A percentile compares a stretch with the other conserved stretches of the same genome.
Conservation (phyloP, 805 yeast species). For the Candida tammaniensis region DNA sequence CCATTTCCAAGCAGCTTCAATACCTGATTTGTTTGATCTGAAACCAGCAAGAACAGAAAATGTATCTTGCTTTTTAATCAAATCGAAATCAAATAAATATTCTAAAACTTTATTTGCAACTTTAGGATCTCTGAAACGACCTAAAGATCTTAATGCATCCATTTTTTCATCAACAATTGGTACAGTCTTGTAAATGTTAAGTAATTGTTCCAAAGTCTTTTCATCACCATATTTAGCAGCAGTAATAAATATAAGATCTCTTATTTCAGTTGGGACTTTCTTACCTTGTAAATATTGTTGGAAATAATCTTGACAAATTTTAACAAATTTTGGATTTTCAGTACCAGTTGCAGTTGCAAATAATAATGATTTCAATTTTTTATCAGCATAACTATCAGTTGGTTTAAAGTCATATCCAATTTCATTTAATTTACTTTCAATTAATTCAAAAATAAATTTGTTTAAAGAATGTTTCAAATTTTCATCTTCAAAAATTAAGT, state of each 20-base stretch:
- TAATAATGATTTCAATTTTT: slow-evolving; percentile 65
- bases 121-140: slow-evolving; percentile 53
- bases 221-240: slow-evolving; percentile 65
- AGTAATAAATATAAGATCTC: slow-evolving; percentile 61
- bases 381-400: slow-evolving; percentile 55
- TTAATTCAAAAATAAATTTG: slow-evolving; percentile 52
- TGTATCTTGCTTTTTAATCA: slow-evolving; percentile 67
- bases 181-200: slow-evolving; percentile 59
- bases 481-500: slow-evolving; percentile 55
- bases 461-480: slow-evolving; percentile 47
- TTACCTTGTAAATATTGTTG: slow-evolving; percentile 57
- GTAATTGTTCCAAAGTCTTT: slow-evolving; percentile 60
- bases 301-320: slow-evolving; percentile 41
- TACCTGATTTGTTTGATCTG: slow-evolving; percentile 60
- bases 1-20: slow-evolving; percentile 74
- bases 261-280: slow-evolving; percentile 73
- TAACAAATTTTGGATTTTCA: slow-evolving; percentile 44
- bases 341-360: slow-evolving; percentile 58
- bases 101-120: slow-evolving; percentile 56
- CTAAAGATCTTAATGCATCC: slow-evolving; percentile 67
- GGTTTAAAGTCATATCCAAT: slow-evolving; percentile 66
- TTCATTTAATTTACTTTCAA: slow-evolving; percentile 48
- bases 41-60: slow-evolving; percentile 76
- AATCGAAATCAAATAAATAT: slow-evolving; percentile 52
- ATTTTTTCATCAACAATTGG: slow-evolving; percentile 62